phyloP scores from a whole-genome alignment of 192 early-diverging fungal genomes.

The Haplosporangium gracile region DNA sequence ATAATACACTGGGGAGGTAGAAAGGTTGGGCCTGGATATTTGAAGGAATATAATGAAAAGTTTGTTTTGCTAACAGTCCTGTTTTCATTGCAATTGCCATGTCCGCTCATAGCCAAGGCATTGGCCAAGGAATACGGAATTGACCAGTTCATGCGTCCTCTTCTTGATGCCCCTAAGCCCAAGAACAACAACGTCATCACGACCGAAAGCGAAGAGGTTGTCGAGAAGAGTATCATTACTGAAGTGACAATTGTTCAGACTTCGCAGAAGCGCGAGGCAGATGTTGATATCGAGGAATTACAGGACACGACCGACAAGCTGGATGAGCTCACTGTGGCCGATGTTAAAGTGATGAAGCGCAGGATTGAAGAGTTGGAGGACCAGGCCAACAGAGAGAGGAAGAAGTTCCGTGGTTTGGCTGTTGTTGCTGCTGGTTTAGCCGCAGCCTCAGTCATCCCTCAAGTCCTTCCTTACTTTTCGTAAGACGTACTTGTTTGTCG shows the following conservation, averaged over 20 bases:
- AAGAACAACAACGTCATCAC: background rate
- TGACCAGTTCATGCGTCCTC: constrained; percentile 49
- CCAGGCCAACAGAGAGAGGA: constrained; percentile 40
- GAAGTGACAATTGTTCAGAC: constrained; percentile 34
- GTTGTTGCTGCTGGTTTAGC: constrained; percentile 49
- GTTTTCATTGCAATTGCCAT: background rate
- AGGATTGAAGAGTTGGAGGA: constrained; percentile 52
- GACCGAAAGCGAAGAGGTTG: constrained; percentile 15
- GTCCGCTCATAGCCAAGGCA: constrained; percentile 26
- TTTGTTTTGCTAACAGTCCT: background rate
- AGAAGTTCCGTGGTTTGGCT: constrained; percentile 47
- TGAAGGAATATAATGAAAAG: too few relatives aligned
- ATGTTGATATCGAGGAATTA: background rate
- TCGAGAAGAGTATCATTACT: constrained; percentile 13
- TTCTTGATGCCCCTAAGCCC: constrained; percentile 23
- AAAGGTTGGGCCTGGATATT: background rate
- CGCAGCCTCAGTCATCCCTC: constrained; percentile 50
- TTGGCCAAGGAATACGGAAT: constrained; percentile 48
- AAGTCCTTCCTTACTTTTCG: constrained; percentile 52
- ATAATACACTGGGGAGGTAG: background rate
- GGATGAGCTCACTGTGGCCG: constrained; percentile 29
- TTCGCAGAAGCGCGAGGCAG: background rate
- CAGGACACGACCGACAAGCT: constrained; percentile 26
- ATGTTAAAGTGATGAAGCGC: constrained; percentile 41
- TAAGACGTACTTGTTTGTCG: background rate